Evolutionary conservation across 225 moss, liverwort and hornwort genomes (phyloP).

Genomic region (Bryum argenteum): DNA sequence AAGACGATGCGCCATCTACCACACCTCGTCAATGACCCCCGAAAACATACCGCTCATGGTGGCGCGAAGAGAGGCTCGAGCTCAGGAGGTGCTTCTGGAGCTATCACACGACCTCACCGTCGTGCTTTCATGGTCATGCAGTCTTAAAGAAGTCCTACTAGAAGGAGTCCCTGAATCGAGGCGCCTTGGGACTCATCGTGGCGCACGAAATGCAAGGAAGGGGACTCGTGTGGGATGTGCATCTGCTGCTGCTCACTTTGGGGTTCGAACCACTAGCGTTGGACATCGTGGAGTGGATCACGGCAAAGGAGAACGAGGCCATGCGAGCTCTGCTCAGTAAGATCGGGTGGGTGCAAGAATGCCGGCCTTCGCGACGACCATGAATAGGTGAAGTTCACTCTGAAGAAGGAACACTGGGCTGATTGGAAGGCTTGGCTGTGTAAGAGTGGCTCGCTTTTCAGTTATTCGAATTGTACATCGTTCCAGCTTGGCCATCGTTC

Average conservation of each 20-base stretch:
- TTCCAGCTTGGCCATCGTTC: too few relatives aligned
- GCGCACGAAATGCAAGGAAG: slow-evolving; percentile 21
- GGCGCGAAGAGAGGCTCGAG: slow-evolving; percentile 30
- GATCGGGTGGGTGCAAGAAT: slow-evolving; percentile 36
- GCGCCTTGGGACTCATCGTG: slow-evolving; percentile 25
- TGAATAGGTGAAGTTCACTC: slow-evolving; percentile 27
- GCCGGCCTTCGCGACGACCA: neutral
- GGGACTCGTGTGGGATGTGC: slow-evolving; percentile 49
- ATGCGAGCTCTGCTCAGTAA: slow-evolving; percentile 41
- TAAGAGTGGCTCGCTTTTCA: slow-evolving; percentile 38
- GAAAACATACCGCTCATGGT: slow-evolving; percentile 38
- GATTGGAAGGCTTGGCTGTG: slow-evolving; percentile 30
- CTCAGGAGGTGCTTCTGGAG: slow-evolving; percentile 19
- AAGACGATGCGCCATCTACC: slow-evolving; percentile 41
- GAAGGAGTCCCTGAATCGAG: neutral
- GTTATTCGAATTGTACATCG: too few relatives aligned
- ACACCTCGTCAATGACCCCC: slow-evolving; percentile 19
- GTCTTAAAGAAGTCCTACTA: slow-evolving; percentile 32
- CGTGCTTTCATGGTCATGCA: slow-evolving; percentile 26
- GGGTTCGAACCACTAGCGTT: slow-evolving; percentile 42
- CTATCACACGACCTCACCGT: slow-evolving; percentile 34
- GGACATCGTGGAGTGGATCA: slow-evolving; percentile 47
- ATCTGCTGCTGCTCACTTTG: slow-evolving; percentile 31
- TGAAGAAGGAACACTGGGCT: slow-evolving; percentile 30
- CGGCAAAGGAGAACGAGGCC: slow-evolving; percentile 22